These are phyloP conservation scores for Cucurbita ficifolia DNA, from an alignment of 306 rosid genomes.

Conservation along the genomic window DNA sequence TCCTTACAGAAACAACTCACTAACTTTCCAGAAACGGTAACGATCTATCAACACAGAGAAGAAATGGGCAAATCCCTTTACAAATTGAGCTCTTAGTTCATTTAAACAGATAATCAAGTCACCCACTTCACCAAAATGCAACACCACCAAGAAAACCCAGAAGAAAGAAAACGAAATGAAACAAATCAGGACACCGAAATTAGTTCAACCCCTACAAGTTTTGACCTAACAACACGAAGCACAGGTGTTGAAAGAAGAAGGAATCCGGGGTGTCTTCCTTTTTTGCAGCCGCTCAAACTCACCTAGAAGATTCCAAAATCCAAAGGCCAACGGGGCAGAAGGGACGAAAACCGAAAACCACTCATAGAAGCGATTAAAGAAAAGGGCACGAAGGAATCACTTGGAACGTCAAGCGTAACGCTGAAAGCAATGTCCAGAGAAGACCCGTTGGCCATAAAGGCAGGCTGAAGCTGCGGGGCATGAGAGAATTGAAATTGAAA, in stretches of 20 bases:
- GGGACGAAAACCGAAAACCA: slow-evolving; percentile 37
- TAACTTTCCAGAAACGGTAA: background rate
- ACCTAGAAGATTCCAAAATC: slow-evolving; percentile 25
- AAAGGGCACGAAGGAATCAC: slow-evolving; percentile 10
- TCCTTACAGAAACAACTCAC: slow-evolving; percentile 12
- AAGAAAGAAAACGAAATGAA: slow-evolving; percentile 4
- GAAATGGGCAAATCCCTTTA: slow-evolving; percentile 7
- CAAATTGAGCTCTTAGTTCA: slow-evolving; percentile 16
- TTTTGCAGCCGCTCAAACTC: background rate
- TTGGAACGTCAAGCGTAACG: background rate
- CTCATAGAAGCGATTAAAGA: slow-evolving; percentile 26
- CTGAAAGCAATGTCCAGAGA: slow-evolving; percentile 15
- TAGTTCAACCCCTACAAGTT: slow-evolving; percentile 58
- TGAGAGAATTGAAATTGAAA: slow-evolving; percentile 1
- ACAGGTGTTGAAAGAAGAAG: slow-evolving; percentile 11
- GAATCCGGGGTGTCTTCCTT: background rate
- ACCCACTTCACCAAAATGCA: slow-evolving; percentile 36
- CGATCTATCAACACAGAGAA: slow-evolving; percentile 12
- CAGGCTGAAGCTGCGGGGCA: slow-evolving; percentile 6
- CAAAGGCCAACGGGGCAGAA: slow-evolving; percentile 14
- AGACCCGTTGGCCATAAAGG: slow-evolving; percentile 24
- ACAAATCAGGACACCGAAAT: slow-evolving; percentile 14
- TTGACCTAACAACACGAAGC: slow-evolving; percentile 1
- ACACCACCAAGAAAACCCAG: slow-evolving; percentile 7
- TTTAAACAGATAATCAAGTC: slow-evolving; percentile 22